phyloP scores from a whole-genome alignment of 305 asterid genomes.

The Fraxinus ornus region DNA sequence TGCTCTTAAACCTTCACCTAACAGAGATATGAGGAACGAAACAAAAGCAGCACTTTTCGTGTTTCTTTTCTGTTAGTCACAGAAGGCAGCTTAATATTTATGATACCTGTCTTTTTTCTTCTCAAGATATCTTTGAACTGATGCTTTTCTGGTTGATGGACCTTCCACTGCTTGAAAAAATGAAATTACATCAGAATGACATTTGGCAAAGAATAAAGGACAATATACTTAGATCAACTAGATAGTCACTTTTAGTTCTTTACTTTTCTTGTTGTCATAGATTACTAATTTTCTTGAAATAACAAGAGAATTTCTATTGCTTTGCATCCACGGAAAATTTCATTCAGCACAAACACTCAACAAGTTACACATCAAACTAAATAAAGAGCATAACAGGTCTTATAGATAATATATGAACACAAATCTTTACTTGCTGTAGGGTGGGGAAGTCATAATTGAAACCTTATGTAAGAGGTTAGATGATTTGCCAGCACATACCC shows the following conservation, averaged over 20 bases:
- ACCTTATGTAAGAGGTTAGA: background rate
- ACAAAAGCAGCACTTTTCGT: slow-evolving; percentile 35
- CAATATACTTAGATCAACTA: background rate
- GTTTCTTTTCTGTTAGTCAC: slow-evolving; percentile 23
- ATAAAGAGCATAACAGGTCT: background rate
- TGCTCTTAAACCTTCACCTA: slow-evolving; percentile 98
- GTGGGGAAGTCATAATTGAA: background rate
- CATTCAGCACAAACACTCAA: background rate
- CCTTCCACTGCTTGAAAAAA: slow-evolving; percentile 51
- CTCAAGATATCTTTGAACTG: slow-evolving; percentile 87
- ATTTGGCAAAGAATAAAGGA: slow-evolving; percentile 11
- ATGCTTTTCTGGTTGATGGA: slow-evolving; percentile 75
- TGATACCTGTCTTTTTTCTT: slow-evolving; percentile 91
- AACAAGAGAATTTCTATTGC: background rate
- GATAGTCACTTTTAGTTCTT: background rate
- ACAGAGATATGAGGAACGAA: slow-evolving; percentile 62
- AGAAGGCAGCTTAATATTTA: slow-evolving; percentile 22
- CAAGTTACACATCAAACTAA: background rate
- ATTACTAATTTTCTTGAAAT: background rate
- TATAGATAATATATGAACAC: background rate
- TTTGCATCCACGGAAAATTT: background rate
- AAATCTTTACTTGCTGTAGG: background rate
- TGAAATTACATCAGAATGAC: slow-evolving; percentile 21
- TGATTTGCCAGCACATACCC: background rate
- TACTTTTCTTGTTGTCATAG: background rate